These are phyloP conservation scores for Panicum virgatum DNA, from an alignment of 202 grass and related monocot species.

Conservation along the genomic window DNA sequence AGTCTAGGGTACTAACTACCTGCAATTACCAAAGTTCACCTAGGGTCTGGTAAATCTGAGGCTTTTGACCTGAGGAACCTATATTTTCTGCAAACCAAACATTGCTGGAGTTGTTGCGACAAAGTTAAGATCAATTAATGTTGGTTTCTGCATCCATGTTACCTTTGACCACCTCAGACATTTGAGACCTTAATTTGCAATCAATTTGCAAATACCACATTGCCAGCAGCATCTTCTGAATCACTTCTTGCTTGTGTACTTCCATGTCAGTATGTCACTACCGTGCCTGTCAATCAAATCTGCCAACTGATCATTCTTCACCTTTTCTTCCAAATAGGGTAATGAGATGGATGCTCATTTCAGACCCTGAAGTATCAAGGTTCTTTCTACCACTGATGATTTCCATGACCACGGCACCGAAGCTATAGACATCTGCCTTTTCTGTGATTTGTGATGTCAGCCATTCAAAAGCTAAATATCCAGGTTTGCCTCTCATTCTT, in stretches of 20 bases:
- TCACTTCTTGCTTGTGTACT: neutral
- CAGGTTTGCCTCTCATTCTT: conserved; percentile 47
- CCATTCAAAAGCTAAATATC: conserved; percentile 30
- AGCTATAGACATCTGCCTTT: conserved; percentile 49
- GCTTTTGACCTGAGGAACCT: neutral
- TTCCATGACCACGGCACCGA: conserved; percentile 40
- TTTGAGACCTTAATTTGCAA: conserved; percentile 35
- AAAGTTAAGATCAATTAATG: conserved; percentile 34
- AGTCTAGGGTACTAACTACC: neutral
- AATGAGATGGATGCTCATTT: conserved; percentile 31
- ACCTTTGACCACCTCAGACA: conserved; percentile 38
- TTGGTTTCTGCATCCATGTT: conserved; percentile 24
- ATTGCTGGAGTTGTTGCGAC: neutral
- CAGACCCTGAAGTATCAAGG: conserved; percentile 7
- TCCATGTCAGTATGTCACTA: neutral
- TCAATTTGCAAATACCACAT: conserved; percentile 51
- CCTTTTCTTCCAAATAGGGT: conserved; percentile 24
- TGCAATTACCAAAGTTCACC: neutral
- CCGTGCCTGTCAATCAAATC: conserved; percentile 24
- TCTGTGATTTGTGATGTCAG: conserved; percentile 48
- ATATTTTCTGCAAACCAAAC: neutral
- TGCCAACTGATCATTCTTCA: neutral
- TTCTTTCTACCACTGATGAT: conserved; percentile 40
- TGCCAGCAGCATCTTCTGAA: neutral
- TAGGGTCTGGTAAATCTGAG: conserved; percentile 23